phyloP scores from a whole-genome alignment of 495 filamentous ascomycete species.

The Talaromyces ruber region DNA sequence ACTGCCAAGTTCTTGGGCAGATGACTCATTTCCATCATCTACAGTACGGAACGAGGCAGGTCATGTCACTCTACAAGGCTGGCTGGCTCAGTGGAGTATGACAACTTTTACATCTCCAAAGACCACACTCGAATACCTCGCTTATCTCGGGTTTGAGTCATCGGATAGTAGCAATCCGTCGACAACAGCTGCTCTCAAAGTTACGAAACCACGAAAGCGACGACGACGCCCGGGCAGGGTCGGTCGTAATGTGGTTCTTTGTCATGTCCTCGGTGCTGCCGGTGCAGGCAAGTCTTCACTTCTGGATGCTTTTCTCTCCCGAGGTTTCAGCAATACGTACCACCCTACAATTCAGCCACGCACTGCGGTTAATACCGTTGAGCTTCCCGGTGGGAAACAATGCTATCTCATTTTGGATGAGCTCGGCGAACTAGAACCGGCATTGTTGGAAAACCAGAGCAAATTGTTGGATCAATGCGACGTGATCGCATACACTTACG shows the following conservation, averaged over 20 bases:
- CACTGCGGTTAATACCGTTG: constrained; percentile 90
- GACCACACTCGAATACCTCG: constrained; percentile 89
- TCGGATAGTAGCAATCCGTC: constrained; percentile 54
- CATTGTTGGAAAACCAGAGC: constrained; percentile 82
- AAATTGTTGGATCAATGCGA: constrained; percentile 92
- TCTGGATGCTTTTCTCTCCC: constrained; percentile 81
- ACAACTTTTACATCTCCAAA: constrained; percentile 94
- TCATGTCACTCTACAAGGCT: constrained; percentile 91
- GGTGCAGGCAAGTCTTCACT: constrained; percentile 83
- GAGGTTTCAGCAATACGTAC: constrained; percentile 78
- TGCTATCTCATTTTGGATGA: constrained; percentile 95
- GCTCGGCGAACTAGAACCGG: constrained; percentile 88
- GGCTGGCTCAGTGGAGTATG: constrained; percentile 99
- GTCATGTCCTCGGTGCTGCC: constrained; percentile 81
- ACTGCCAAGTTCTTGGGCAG: constrained; percentile 75
- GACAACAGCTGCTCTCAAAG: constrained; percentile 75
- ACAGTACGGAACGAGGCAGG: constrained; percentile 94
- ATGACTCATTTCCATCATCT: constrained; percentile 87
- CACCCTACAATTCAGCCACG: constrained; percentile 91
- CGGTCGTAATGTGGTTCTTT: constrained; percentile 91
- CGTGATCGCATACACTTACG: constrained; percentile 90
- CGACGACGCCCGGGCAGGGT: constrained; percentile 72
- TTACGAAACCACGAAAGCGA: constrained; percentile 84
- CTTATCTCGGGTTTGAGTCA: constrained; percentile 82
- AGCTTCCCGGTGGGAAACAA: constrained; percentile 91